phyloP scores from a whole-genome alignment of 768 basidiomycete species.

The Boletus speciosus region DNA sequence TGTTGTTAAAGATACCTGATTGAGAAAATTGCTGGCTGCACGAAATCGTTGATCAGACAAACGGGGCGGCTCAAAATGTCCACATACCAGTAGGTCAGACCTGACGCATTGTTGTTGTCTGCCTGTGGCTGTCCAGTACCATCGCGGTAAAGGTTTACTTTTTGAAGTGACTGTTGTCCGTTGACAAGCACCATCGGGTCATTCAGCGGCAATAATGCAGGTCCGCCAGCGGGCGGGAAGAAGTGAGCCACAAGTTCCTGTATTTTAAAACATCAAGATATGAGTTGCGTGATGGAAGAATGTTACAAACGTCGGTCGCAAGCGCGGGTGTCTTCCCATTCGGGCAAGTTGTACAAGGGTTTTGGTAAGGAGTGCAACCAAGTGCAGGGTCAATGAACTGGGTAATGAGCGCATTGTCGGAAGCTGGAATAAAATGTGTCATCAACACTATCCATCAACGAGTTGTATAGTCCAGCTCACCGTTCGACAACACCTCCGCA shows the following conservation, averaged over 20 bases:
- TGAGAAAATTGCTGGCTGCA: conserved; percentile 22
- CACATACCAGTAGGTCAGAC: conserved; percentile 20
- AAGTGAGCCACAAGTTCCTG: conserved; percentile 25
- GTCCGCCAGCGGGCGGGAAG: conserved; percentile 23
- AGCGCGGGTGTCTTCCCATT: conserved; percentile 17
- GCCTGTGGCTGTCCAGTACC: conserved; percentile 27
- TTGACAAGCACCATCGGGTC: conserved; percentile 27
- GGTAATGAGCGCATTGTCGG: conserved; percentile 26
- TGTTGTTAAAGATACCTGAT: conserved; percentile 22
- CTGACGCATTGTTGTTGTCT: conserved; percentile 22
- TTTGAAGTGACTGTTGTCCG: conserved; percentile 21
- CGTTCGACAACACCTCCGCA: conserved; percentile 23
- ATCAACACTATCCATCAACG: background rate
- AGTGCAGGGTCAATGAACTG: conserved; percentile 25
- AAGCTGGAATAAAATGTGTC: conserved; percentile 11
- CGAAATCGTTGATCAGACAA: background rate
- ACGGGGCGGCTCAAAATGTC: background rate
- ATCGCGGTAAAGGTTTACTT: conserved; percentile 27
- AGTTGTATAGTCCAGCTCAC: conserved; percentile 3
- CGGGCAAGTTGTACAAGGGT: conserved; percentile 26
- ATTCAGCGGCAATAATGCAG: conserved; percentile 24
- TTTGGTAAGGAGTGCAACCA: conserved; percentile 24
- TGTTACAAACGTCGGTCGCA: conserved; percentile 19
- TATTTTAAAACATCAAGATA: background rate
- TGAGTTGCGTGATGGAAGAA: background rate